A percentile compares a stretch with the other conserved stretches of the same genome.
Evolutionary conservation across 768 basidiomycete genomes (phyloP).

Genomic region (Clitopilus passeckerianus): DNA sequence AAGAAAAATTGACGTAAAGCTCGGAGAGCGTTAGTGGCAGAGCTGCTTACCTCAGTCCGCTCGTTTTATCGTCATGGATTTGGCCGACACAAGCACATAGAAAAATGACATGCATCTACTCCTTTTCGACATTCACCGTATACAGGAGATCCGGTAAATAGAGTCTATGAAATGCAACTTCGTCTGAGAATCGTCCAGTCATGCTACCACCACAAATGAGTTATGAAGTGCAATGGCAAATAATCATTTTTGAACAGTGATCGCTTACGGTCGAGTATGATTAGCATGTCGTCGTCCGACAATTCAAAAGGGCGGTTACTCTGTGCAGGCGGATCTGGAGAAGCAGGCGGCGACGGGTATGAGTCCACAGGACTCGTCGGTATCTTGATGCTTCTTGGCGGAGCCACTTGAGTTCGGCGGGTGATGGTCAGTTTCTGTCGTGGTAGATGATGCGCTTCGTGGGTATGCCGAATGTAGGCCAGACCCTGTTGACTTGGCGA

Average conservation of each 20-base stretch:
- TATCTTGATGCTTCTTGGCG: not conserved
- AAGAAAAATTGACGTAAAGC: not conserved
- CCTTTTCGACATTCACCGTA: too few relatives aligned
- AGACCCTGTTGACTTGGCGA: constrained; percentile 28
- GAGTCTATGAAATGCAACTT: too few relatives aligned
- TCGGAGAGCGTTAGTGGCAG: not conserved
- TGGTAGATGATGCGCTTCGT: constrained; percentile 27
- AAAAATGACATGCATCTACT: too few relatives aligned
- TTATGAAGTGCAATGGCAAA: too few relatives aligned
- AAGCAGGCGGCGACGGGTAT: constrained; percentile 46
- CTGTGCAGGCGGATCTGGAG: too few relatives aligned
- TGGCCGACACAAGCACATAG: constrained; percentile 11
- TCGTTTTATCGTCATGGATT: not conserved
- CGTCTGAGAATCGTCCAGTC: too few relatives aligned
- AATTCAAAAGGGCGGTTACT: too few relatives aligned
- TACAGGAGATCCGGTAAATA: too few relatives aligned
- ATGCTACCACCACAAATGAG: too few relatives aligned
- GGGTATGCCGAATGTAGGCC: constrained; percentile 29
- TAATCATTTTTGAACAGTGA: too few relatives aligned
- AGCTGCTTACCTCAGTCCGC: not conserved
- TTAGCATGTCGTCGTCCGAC: too few relatives aligned
- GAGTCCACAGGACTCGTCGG: constrained; percentile 15
- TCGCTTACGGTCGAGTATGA: too few relatives aligned
- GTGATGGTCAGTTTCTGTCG: constrained; percentile 15
- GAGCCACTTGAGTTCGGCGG: constrained; percentile 4